phyloP scores from a whole-genome alignment of 2,329 filamentous ascomycete genomes.

The Aspergillus sp. region DNA sequence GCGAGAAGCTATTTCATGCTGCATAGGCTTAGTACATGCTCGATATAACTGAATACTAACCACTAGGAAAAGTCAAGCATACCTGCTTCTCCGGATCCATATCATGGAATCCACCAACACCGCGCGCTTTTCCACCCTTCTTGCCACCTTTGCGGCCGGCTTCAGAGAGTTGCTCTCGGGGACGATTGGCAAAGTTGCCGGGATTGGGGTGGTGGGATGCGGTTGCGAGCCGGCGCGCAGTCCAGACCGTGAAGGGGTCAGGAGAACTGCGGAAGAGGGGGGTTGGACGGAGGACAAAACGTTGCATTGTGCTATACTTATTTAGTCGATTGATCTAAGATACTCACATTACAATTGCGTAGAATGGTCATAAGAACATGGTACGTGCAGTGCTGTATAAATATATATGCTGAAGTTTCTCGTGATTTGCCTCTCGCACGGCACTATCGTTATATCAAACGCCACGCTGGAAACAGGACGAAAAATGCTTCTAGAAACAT shows the following conservation, averaged over 20 bases:
- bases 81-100: conserved; percentile 26
- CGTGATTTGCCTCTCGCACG: neutral
- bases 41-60: neutral
- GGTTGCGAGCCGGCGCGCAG: conserved; percentile 9
- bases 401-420: neutral
- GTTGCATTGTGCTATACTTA: conserved; percentile 1
- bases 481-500: neutral
- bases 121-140: conserved; percentile 21
- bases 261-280: neutral
- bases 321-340: neutral
- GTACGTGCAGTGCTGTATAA: neutral
- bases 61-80: neutral
- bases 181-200: conserved; percentile 31
- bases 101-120: conserved; percentile 20
- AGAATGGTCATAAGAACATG: too few species aligned
- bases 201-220: conserved; percentile 22
- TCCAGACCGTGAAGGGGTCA: neutral
- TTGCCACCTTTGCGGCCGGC: conserved; percentile 21
- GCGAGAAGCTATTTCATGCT: conserved; percentile 21
- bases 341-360: too few species aligned
- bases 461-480: neutral
- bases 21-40: neutral
- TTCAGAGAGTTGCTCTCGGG: conserved; percentile 17
- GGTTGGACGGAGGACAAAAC: neutral
- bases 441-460: neutral